Evolutionary conservation across 2,329 filamentous ascomycete genomes (phyloP).

Genomic region (Fusarium equiseti): DNA sequence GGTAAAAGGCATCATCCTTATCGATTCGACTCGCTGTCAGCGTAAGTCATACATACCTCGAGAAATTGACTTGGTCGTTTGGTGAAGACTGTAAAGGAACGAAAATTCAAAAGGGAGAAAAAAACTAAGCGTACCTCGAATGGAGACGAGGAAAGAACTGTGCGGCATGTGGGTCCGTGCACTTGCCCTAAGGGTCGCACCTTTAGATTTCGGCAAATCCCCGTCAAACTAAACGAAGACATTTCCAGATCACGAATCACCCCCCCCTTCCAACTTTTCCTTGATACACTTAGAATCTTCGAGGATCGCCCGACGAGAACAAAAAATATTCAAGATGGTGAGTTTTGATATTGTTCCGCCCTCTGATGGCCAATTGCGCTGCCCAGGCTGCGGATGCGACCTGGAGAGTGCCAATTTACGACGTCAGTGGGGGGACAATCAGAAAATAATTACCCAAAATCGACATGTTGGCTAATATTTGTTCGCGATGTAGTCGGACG

Average conservation of each 20-base stretch:
- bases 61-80: slow-evolving; percentile 48
- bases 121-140: slow-evolving; percentile 29
- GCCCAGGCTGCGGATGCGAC: slow-evolving; percentile 3
- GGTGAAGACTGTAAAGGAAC: slow-evolving; percentile 45
- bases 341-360: slow-evolving; percentile 50
- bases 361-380: slow-evolving; percentile 37
- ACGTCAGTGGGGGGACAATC: slow-evolving; percentile 16
- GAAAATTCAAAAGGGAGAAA: slow-evolving; percentile 23
- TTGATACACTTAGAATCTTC: slow-evolving; percentile 65
- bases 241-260: slow-evolving; percentile 50
- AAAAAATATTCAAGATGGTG: slow-evolving; percentile 69
- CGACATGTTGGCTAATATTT: slow-evolving; percentile 38
- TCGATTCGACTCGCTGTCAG: slow-evolving; percentile 51
- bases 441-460: slow-evolving; percentile 16
- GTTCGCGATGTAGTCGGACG: slow-evolving; percentile 82
- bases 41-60: slow-evolving; percentile 60
- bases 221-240: slow-evolving; percentile 50
- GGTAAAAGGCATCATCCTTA: slow-evolving; percentile 59
- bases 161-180: slow-evolving; percentile 58
- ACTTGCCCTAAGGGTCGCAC: slow-evolving; percentile 59
- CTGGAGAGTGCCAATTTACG: slow-evolving; percentile 19
- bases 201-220: slow-evolving; percentile 54
- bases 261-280: slow-evolving; percentile 44
- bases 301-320: slow-evolving; percentile 75
- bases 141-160: slow-evolving; percentile 39